A percentile compares a stretch with the other conserved stretches of the same genome.
Conservation (phyloP, 768 basidiomycete genomes). For the Mycena floridula region DNA sequence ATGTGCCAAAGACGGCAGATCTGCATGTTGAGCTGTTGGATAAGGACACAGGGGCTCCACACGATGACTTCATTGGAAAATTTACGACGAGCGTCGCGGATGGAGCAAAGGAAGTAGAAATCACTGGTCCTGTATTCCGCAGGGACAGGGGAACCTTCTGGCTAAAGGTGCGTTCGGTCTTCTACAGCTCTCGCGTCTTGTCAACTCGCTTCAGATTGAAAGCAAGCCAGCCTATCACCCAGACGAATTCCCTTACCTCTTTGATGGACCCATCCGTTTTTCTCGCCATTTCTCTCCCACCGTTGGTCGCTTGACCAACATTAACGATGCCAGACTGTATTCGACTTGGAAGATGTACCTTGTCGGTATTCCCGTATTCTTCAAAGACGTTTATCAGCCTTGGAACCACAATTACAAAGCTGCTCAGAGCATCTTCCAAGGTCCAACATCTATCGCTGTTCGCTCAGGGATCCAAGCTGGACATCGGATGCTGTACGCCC, state of each 20-base stretch:
- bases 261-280: constrained; percentile 70
- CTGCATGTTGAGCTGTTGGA: constrained; percentile 60
- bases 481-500: constrained; percentile 70
- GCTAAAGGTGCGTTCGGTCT: constrained; percentile 45
- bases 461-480: constrained; percentile 67
- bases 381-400: constrained; percentile 51
- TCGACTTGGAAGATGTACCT: constrained; percentile 78
- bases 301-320: constrained; percentile 55
- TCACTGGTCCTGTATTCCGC: constrained; percentile 46
- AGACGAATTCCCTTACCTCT: constrained; percentile 47
- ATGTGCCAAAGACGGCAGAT: constrained; percentile 59
- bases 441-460: constrained; percentile 55
- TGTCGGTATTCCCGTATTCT: constrained; percentile 50
- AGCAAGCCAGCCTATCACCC: constrained; percentile 39
- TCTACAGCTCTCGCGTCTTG: neutral
- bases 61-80: constrained; percentile 62
- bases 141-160: constrained; percentile 57
- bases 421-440: constrained; percentile 66
- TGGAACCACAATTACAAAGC: constrained; percentile 68
- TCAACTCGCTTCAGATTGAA: constrained; percentile 40
- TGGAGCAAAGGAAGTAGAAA: constrained; percentile 61
- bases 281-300: constrained; percentile 69
- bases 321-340: constrained; percentile 59
- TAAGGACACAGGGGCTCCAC: constrained; percentile 53
- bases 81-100: constrained; percentile 46